Percentiles rank a stretch among this genome's conserved stretches.
Conservation (phyloP, 2,329 filamentous ascomycete genomes). For the Aspergillus fumigatus region DNA sequence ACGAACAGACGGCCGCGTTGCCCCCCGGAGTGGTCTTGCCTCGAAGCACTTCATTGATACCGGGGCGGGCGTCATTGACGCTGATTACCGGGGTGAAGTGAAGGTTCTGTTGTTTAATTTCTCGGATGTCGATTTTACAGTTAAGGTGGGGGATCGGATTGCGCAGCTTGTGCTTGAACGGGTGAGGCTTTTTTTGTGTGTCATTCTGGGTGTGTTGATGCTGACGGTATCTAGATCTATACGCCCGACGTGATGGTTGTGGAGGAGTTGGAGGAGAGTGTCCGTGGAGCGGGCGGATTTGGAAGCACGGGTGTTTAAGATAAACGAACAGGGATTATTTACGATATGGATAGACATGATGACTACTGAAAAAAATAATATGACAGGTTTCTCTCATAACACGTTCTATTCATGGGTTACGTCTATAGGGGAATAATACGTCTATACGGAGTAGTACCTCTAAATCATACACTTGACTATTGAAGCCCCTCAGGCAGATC, state of each 20-base stretch:
- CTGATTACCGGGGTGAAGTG: conserved; percentile 90
- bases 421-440: not conserved
- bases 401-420: not conserved
- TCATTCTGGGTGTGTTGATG: not conserved
- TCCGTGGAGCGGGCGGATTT: conserved; percentile 84
- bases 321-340: not conserved
- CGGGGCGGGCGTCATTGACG: conserved; percentile 94
- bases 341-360: not conserved
- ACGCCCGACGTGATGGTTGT: conserved; percentile 92
- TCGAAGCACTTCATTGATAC: conserved; percentile 95
- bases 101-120: conserved; percentile 96
- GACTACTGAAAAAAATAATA: not conserved
- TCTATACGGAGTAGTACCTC: not conserved
- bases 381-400: not conserved
- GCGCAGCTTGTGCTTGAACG: conserved; percentile 92
- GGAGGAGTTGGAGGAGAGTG: conserved; percentile 80
- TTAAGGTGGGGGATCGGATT: conserved; percentile 83
- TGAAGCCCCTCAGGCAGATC: conserved; percentile 20
- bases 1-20: conserved; percentile 72
- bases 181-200: conserved; percentile 36
- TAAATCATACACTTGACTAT: conserved; percentile 7
- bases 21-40: conserved; percentile 85
- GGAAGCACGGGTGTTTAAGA: conserved; percentile 69
- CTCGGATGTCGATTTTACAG: conserved; percentile 70
- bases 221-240: conserved; percentile 57